Conservation (phyloP, 768 basidiomycete genomes). For the Pulveroboletus ravenelii region DNA sequence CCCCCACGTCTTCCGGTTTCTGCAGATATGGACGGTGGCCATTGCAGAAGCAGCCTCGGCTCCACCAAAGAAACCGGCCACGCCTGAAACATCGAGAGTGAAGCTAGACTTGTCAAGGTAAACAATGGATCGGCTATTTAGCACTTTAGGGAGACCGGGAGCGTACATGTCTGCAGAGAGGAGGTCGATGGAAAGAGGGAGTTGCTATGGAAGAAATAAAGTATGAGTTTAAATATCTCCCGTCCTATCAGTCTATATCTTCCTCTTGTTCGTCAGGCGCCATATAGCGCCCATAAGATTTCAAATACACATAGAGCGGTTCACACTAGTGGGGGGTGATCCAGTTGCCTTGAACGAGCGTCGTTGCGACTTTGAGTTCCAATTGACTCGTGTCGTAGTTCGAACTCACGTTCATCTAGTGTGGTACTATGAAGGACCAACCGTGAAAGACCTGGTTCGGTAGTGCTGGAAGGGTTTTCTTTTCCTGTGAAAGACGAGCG, state of each 20-base stretch:
- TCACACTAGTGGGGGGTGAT: too few relatives aligned
- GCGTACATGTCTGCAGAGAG: neutral
- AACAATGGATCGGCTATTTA: neutral
- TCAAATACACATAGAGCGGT: too few relatives aligned
- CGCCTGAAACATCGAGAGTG: slow-evolving; percentile 23
- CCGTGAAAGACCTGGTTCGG: neutral
- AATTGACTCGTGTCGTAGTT: neutral
- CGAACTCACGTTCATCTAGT: neutral
- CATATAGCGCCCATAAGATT: neutral
- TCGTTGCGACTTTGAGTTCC: neutral
- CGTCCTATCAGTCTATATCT: neutral
- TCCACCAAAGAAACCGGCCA: slow-evolving; percentile 19
- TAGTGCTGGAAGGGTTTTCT: too few relatives aligned
- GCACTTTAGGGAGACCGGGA: neutral
- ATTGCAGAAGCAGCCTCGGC: slow-evolving; percentile 32
- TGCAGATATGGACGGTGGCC: slow-evolving; percentile 29
- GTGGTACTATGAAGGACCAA: neutral
- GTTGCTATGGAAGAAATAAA: neutral
- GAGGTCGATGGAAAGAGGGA: neutral
- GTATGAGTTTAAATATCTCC: neutral
- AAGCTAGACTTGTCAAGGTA: slow-evolving; percentile 11
- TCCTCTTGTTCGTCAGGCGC: neutral
- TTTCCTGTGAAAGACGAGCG: neutral
- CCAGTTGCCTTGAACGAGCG: neutral
- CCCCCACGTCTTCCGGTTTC: slow-evolving; percentile 25